Base-by-base conservation (phyloP, 2,329 filamentous ascomycete species). In the Colletotrichum tamarilloi region DNA sequence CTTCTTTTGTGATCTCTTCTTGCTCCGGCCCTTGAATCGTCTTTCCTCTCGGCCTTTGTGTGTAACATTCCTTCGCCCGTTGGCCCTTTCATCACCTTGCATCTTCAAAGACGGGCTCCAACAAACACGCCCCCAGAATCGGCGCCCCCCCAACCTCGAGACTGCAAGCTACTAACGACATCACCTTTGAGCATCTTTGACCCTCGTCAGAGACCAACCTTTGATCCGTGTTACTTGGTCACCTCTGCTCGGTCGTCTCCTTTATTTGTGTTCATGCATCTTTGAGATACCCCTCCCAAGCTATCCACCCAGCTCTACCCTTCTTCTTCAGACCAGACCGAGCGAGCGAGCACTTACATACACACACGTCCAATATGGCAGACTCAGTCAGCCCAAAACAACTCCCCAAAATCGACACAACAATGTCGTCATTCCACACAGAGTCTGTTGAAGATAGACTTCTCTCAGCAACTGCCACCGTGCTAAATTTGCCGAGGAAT, bases 391-490 rank as follows among this genome's bases (percentile, higher is more conserved):
- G 62, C 68, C 12, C 58, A 62, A 72, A 28, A 32, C 46, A 32
- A 6, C 76, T 78, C 1, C 76, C 78, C 30, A 75, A 74, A 70
- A 76, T 79, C 30, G 74, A 78, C 63, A 78, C 79, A 32, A 71
- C 68, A 46, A 55, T 76, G 60, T 68, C 70, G n/a, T 56, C 72
- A 49, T 49, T 64, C 9, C 46, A 63, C 32, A 62, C 72, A n/a
- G 73, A 77, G 6, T 68, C 78, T 7, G 58, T 77, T 26, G 76
- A 81, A 52, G 79, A 82, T n/a, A 77, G 79, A 14, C 78, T 85
- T 22, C 77, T 80, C 35, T 75, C 77, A 22, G 81, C 79, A 26
- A 77, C 85, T 49, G 79, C 84, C 3, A 77, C 82, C 30, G 81
- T 84, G 1, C 79, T 87, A 11, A 77, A 79, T 19, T 77, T 85